phyloP scores from a whole-genome alignment of 306 rosid species.

The Malus asiatica region DNA sequence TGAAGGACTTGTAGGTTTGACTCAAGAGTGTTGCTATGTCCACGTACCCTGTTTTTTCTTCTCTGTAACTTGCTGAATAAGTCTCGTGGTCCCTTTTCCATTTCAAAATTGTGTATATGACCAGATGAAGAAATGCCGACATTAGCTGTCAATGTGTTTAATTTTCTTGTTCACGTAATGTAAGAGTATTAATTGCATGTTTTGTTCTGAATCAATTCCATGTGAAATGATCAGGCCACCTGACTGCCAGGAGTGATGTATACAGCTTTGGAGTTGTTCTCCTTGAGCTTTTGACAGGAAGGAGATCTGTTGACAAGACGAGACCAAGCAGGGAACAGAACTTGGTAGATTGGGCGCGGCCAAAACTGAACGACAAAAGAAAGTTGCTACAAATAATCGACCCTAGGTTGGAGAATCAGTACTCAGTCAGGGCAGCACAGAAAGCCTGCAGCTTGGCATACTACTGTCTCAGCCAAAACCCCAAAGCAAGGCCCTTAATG shows the following conservation, averaged over 20 bases:
- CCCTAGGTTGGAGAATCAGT: slow-evolving; percentile 88
- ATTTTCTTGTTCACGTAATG: not conserved
- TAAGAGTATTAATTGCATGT: not conserved
- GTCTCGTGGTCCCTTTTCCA: not conserved
- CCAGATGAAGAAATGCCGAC: not conserved
- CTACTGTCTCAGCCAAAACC: slow-evolving; percentile 96
- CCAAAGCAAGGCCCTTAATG: slow-evolving; percentile 99
- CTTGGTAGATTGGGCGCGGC: slow-evolving; percentile 98
- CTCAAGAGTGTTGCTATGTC: not conserved
- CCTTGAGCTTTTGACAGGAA: slow-evolving; percentile 92
- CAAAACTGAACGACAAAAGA: slow-evolving; percentile 94
- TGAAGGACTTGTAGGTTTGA: not conserved
- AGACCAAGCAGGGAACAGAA: slow-evolving; percentile 94
- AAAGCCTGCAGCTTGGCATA: slow-evolving; percentile 99
- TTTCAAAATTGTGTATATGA: not conserved
- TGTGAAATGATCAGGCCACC: slow-evolving; percentile 70
- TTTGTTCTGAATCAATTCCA: slow-evolving; percentile 14
- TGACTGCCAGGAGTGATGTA: slow-evolving; percentile 95
- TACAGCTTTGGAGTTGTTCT: slow-evolving; percentile 99
- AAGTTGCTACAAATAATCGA: slow-evolving; percentile 92
- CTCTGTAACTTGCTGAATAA: not conserved
- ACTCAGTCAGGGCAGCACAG: slow-evolving; percentile 94
- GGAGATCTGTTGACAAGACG: slow-evolving; percentile 91
- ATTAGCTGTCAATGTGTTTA: not conserved
- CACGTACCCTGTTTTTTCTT: not conserved